Conservation (phyloP, 176 grass and related monocot genomes). For the Lolium multiflorum region DNA sequence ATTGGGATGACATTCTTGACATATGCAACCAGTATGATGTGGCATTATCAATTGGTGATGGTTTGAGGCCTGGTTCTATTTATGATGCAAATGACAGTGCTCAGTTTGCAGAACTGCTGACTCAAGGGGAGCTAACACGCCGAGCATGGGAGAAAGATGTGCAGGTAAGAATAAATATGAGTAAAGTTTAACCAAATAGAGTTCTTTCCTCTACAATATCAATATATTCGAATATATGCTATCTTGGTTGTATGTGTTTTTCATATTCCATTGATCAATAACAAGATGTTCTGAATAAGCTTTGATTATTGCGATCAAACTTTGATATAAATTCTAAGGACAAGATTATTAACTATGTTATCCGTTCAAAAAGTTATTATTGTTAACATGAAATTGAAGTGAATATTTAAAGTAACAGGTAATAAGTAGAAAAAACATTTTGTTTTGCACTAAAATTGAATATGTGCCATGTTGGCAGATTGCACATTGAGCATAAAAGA, state of each 20-base stretch:
- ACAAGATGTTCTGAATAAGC: not conserved
- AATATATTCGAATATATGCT: not conserved
- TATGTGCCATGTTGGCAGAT: not conserved
- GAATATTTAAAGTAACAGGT: not conserved
- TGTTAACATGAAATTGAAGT: not conserved
- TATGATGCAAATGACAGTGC: slow-evolving; percentile 99
- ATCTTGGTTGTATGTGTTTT: not conserved
- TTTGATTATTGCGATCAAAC: slow-evolving; percentile 16
- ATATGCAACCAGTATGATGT: slow-evolving; percentile 99
- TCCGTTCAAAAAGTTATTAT: not conserved
- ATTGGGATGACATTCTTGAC: slow-evolving; percentile 98
- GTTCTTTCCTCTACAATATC: slow-evolving; percentile 25
- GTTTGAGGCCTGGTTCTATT: slow-evolving; percentile 92
- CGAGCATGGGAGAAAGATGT: slow-evolving; percentile 99
- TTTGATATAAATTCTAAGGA: not conserved
- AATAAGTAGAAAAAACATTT: not conserved
- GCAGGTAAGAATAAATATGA: slow-evolving; percentile 63
- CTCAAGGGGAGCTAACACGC: slow-evolving; percentile 93
- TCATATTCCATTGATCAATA: not conserved
- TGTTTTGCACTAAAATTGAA: not conserved
- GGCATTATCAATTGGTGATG: slow-evolving; percentile 93
- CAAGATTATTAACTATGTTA: not conserved
- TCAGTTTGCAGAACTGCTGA: slow-evolving; percentile 94
- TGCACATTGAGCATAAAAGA: slow-evolving; percentile 18
- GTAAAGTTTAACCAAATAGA: not conserved